Percentiles rank a stretch among this genome's conserved stretches.
These are phyloP conservation scores for Curvularia sp. DNA, from an alignment of 2,329 filamentous ascomycete genomes.

Conservation along the genomic window DNA sequence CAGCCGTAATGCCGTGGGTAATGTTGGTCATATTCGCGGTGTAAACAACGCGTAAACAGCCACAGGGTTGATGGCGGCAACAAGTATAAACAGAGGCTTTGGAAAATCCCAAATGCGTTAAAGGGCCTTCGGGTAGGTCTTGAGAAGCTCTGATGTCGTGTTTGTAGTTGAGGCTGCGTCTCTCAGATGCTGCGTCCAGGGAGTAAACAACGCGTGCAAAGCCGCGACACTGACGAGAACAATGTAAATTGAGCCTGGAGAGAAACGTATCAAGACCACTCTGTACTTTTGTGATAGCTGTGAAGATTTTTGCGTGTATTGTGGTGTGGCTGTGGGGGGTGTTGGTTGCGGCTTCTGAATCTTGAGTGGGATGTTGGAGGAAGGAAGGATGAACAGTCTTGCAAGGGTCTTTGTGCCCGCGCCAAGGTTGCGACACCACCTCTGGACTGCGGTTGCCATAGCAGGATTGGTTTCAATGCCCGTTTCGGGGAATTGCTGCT, in stretches of 20 bases:
- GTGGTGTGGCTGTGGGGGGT: conserved; percentile 12
- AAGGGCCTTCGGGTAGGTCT: conserved; percentile 2
- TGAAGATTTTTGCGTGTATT: conserved; percentile 7
- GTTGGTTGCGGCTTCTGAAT: conserved; percentile 27
- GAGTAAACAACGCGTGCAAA: conserved; percentile 37
- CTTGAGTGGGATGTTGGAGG: conserved; percentile 22
- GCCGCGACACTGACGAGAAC: background rate
- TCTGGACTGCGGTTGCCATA: background rate
- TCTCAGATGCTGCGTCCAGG: conserved; percentile 1
- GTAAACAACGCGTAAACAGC: conserved; percentile 30
- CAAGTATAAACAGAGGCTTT: conserved; percentile 1
- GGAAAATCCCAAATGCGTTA: background rate
- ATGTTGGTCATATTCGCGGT: conserved; percentile 29
- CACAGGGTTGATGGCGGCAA: background rate
- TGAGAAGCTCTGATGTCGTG: conserved; percentile 5
- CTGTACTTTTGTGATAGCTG: conserved; percentile 7
- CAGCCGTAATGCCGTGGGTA: conserved; percentile 35
- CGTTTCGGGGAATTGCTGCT: background rate
- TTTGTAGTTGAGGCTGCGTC: conserved; percentile 1
- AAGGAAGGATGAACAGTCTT: conserved; percentile 23
- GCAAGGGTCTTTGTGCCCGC: background rate
- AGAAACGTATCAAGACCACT: conserved; percentile 2
- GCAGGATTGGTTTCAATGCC: background rate
- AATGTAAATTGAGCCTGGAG: background rate
- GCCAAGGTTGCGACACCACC: conserved; percentile 1